Base-by-base conservation (phyloP, 768 basidiomycete species). In the Termitomyces sp. region DNA sequence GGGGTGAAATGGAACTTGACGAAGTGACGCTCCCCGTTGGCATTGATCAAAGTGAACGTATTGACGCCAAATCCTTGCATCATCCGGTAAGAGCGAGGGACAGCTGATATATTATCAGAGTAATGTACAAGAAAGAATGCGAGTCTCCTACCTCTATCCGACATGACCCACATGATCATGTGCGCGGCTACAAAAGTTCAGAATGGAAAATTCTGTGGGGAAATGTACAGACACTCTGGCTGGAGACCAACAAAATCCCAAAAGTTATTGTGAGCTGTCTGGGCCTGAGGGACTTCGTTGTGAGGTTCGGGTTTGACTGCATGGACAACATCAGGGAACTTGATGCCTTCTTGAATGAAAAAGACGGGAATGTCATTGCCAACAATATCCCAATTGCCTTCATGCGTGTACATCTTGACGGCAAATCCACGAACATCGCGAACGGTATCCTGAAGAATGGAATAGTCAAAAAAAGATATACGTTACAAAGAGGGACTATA, bases 51-150 rank as follows among this genome's bases (percentile, higher is more conserved):
- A 3, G 89, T 86, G 70, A 80, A 95, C 0, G 92, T 91, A 72
- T 96, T 93, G 49, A 95, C 91, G 2, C 90, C 88, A 54, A 91
- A 90, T 7, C 88, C 94, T 74, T 93, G 90, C 85, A 95, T 91
- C 86, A 89, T 92, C 56, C 93, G 83, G 70, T 77, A 89, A 6
- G 91, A 93, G 20, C 93, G 86, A 15, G 93, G 94, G 59, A 96
- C 16, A 6, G 24, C 51, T 52, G 16, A 5, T 18, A 0, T 9
- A 9, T 6, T 7, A 4, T 52, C 24, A 36, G 36, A 24, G 1
- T 6, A 27, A 12, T 4, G 16, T 11, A 22, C 1, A 7, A 5
- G 18, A 27, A 6, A 0, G 3, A 3, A 7, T 6, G 36, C 4
- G 5, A 52, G 2, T 27, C n/a, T n/a, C 6, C 16, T 85, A 4